Conservation (phyloP, 1,139 yeast species). For the Debaryomyces nepalensis region DNA sequence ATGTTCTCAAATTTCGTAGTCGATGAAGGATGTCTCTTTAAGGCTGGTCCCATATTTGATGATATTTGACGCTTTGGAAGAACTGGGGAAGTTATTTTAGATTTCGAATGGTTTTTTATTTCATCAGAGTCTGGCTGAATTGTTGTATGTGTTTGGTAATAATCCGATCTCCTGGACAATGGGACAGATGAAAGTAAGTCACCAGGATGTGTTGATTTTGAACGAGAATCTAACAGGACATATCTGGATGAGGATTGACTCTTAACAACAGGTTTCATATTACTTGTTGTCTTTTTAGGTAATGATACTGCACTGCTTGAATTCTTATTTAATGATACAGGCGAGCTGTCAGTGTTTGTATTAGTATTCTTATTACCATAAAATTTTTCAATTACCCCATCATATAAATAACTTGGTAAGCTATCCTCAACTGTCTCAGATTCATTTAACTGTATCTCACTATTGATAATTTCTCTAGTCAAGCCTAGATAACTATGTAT, state of each 20-base stretch:
- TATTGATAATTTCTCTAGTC: slow-evolving; percentile 78
- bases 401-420: slow-evolving; percentile 66
- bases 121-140: slow-evolving; percentile 12
- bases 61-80: slow-evolving; percentile 5
- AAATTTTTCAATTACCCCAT: slow-evolving; percentile 57
- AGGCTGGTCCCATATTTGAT: slow-evolving; percentile 2
- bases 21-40: slow-evolving; percentile 4
- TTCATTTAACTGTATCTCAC: slow-evolving; percentile 70
- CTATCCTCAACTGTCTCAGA: slow-evolving; percentile 27
- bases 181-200: slow-evolving; percentile 86
- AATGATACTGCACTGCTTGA: slow-evolving; percentile 5
- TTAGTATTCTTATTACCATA: slow-evolving; percentile 14
- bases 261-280: slow-evolving; percentile 15
- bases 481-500: slow-evolving; percentile 86
- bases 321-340: slow-evolving; percentile 8
- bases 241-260: slow-evolving; percentile 53
- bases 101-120: not conserved
- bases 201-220: slow-evolving; percentile 72
- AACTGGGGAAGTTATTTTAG: slow-evolving; percentile 3
- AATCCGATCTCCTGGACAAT: slow-evolving; percentile 55
- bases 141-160: slow-evolving; percentile 22
- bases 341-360: slow-evolving; percentile 1
- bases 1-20: slow-evolving; percentile 8
- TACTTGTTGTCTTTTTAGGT: slow-evolving; percentile 10
- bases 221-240: slow-evolving; percentile 64